phyloP scores from a whole-genome alignment of 805 yeast species.

The Pichia manshurica region DNA sequence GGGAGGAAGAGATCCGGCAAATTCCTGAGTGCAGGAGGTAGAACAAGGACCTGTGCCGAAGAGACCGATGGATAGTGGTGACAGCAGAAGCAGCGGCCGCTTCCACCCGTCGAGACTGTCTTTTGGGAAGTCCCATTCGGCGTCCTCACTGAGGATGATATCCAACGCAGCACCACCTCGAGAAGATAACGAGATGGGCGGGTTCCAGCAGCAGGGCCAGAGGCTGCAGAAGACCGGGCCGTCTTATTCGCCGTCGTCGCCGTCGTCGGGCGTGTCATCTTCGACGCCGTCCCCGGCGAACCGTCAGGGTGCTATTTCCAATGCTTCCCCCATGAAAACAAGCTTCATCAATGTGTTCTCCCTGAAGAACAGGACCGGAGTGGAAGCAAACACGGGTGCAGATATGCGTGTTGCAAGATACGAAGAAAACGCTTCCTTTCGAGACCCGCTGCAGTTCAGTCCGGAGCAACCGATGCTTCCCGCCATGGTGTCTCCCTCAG shows the following conservation, averaged over 20 bases:
- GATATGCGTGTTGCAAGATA: no score
- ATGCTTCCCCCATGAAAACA: background rate
- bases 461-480: no score
- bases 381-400: background rate
- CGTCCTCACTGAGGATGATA: constrained; percentile 8
- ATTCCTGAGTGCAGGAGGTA: no score
- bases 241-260: background rate
- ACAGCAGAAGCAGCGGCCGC: no score
- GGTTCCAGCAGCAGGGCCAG: background rate
- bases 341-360: constrained; percentile 4
- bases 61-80: no score
- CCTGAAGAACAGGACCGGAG: background rate
- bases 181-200: constrained; percentile 1
- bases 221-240: background rate
- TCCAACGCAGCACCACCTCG: constrained; percentile 1
- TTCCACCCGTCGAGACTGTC: background rate
- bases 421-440: no score
- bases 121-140: constrained; percentile 10
- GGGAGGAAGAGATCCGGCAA: no score
- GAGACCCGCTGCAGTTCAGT: no score
- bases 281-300: background rate
- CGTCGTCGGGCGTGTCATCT: background rate
- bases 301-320: background rate
- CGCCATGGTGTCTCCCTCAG: no score
- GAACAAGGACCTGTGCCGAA: no score